These are phyloP conservation scores for Conidiobolus incongruus DNA, from an alignment of 371 early-diverging fungal species.

Conservation along the genomic window DNA sequence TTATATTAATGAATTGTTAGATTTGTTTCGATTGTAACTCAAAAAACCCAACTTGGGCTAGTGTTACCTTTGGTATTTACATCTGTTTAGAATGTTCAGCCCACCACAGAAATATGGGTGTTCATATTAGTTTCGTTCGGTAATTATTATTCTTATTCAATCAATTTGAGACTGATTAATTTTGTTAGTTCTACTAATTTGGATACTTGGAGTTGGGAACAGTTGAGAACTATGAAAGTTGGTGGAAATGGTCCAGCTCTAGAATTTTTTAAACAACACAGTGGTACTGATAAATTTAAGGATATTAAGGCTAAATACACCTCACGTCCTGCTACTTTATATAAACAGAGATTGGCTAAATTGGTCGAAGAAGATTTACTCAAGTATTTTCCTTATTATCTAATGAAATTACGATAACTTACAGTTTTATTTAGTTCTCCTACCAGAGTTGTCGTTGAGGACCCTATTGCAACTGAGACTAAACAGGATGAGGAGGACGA, in stretches of 20 bases:
- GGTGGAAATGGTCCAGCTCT: constrained; percentile 11
- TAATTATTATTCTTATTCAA: no score
- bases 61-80: constrained; percentile 93
- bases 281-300: constrained; percentile 9
- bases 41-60: constrained; percentile 95
- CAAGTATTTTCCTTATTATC: constrained; percentile 57
- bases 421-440: background rate
- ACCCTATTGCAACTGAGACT: background rate
- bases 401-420: constrained; percentile 14
- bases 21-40: constrained; percentile 72
- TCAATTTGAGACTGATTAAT: background rate
- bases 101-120: constrained; percentile 83
- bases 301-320: constrained; percentile 82
- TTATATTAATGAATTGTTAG: background rate
- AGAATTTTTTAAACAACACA: constrained; percentile 1
- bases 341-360: constrained; percentile 96
- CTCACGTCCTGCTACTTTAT: constrained; percentile 90
- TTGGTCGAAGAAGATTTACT: constrained; percentile 75
- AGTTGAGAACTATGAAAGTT: constrained; percentile 81
- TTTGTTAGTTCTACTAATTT: constrained; percentile 43
- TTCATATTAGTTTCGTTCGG: constrained; percentile 92
- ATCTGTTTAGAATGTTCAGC: constrained; percentile 97
- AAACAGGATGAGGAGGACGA: constrained; percentile 1
- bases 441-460: background rate
- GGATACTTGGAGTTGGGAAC: constrained; percentile 87